Evolutionary conservation across 2,329 filamentous ascomycete genomes (phyloP), one percentile per base, ranked within the genome.

Genomic region (Fusarium sp.): DNA sequence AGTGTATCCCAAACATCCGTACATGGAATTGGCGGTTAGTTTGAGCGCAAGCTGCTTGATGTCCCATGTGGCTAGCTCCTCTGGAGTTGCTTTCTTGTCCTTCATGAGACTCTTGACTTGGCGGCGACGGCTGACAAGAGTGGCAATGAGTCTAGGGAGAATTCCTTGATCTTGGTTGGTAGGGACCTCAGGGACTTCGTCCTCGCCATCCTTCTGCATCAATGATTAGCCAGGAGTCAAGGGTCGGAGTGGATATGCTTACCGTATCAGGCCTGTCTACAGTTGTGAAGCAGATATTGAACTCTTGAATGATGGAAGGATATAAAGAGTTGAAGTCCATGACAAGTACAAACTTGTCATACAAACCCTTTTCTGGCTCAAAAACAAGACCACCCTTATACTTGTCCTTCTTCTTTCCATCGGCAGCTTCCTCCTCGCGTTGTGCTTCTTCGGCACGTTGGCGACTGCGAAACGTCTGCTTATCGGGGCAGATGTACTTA

Each of bases 251-350:
- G 18, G 8, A 13, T 25, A 22, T 25, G 81, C 90, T 83, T 87
- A 94, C 92, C 74, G 91, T 82, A 65, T 88, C 84, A 42, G 88
- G 85, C 74, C 96, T 87, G 67, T 98, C 93, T 9, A 99, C 94
- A 0, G 97, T 99, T 4, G 96, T 99, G 81, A 99, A 99, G 84
- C 97, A 99, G 74, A 99, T 99, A 81, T 99, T 99, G 83, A 91
- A 99, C 86, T 99, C 97, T 78, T 99, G 97, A 67, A 99, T 99
- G 77, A 99, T 98, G 77, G 94, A 98, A 32, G 96, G 96, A 76
- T 99, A 99, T 67, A 99, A 85, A 75, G 94, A 98, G 87, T 99
- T 99, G 85, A 99, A 99, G 85, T 99, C 96, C 97, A 99, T 99
- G 80, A 99, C 97, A 59, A 99, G 88, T 57, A 99, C 92, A 80